Evolutionary conservation across 805 yeast genomes (phyloP), one percentile per base, ranked within the genome.

Genomic region (Metschnikowia anglica): DNA sequence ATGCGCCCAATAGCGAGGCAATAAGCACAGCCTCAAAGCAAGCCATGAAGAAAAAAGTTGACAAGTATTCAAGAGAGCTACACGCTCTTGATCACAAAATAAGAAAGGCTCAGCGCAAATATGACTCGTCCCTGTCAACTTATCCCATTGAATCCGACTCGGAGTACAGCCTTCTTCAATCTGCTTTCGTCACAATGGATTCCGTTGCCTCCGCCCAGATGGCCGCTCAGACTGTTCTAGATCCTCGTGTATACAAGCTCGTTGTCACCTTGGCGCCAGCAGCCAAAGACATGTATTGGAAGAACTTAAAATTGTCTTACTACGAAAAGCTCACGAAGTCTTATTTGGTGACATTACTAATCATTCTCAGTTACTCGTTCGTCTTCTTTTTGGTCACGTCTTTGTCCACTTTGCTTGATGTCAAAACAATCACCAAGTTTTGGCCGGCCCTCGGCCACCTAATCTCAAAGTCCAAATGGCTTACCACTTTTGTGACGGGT

Each of bases 391-490:
- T 81, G 34, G 79, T 79, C 23, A 66, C 81, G 6, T 76, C 80
- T 30, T 74, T 80, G 42, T 71, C 84, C 1, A 74, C 83, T 1
- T 68, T 80, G 53, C 63, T 80, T 46, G 81, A 79, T 51, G 66
- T 79, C 37, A 76, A 73, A 53, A 72, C 82, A 1, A 77, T 80
- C 40, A 69, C 71, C 37, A 77, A 76, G 51, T 60, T 78, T 44
- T 79, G 82, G 81, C 83, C 83, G 3, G 76, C 71, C 7, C 66
- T 79, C 29, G 85, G 83, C 1, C 68, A 73, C n/a, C 61, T 73
- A 36, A 70, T 80, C 37, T 54, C 75, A 29, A 64, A 71, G 36
- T 78, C 80, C 23, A 72, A 75, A 35, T 70, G 76, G 71, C 55
- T 74, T 20, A 70, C 80, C 19, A 74, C 81, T 0, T 62, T 78